These are phyloP conservation scores for Solioccasus polychromus DNA, from an alignment of 768 basidiomycete species.

Conservation along the genomic window DNA sequence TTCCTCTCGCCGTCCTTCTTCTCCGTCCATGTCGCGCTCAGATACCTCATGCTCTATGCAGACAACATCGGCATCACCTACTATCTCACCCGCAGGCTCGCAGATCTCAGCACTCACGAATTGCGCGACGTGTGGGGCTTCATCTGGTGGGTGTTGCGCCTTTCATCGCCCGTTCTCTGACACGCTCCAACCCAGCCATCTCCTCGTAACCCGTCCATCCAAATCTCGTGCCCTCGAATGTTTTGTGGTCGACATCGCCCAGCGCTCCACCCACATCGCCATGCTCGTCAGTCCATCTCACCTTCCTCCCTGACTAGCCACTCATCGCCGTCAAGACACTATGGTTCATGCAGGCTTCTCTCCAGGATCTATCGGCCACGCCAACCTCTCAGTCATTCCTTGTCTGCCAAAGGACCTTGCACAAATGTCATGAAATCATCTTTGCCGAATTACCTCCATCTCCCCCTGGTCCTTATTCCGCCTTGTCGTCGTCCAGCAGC, in stretches of 20 bases:
- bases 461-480: constrained; percentile 63
- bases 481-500: constrained; percentile 47
- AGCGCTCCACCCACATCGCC: constrained; percentile 91
- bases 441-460: constrained; percentile 82
- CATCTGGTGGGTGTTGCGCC: constrained; percentile 57
- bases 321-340: constrained; percentile 59
- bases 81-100: constrained; percentile 77
- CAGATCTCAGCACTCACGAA: constrained; percentile 63
- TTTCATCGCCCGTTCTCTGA: constrained; percentile 9
- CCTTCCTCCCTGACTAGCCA: constrained; percentile 12
- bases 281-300: constrained; percentile 72
- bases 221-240: constrained; percentile 90
- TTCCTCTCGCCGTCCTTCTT: constrained; percentile 93
- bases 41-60: constrained; percentile 77
- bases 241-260: constrained; percentile 86
- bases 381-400: constrained; percentile 73
- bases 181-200: constrained; percentile 68
- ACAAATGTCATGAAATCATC: constrained; percentile 93
- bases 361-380: constrained; percentile 65
- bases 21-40: constrained; percentile 89
- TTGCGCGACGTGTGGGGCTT: constrained; percentile 88
- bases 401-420: constrained; percentile 88
- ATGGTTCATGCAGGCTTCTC: constrained; percentile 98
- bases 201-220: constrained; percentile 90
- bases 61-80: constrained; percentile 92